Conservation (phyloP, 495 filamentous ascomycete genomes). For the Aspergillus sclerotioniger region DNA sequence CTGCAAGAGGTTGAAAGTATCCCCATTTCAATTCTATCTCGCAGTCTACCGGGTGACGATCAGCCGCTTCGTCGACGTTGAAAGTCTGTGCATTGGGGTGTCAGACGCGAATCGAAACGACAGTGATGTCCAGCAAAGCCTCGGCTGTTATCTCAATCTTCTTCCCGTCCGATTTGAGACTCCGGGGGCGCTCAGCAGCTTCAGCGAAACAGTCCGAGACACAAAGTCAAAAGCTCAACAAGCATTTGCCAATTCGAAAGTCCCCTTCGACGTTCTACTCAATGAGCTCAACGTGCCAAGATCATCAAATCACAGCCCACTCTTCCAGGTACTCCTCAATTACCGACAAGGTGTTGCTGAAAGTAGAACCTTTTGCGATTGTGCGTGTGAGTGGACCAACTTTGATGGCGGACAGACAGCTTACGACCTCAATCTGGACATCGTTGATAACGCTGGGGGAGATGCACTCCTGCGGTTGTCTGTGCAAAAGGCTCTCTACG, state of each 20-base stretch:
- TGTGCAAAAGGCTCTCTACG: neutral
- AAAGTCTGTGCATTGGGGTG: conserved; percentile 41
- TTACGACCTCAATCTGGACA: conserved; percentile 30
- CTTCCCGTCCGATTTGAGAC: conserved; percentile 39
- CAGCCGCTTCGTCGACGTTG: conserved; percentile 15
- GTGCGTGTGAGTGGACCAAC: conserved; percentile 12
- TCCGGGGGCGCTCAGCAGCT: neutral
- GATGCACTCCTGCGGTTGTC: neutral
- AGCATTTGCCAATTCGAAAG: conserved; percentile 23
- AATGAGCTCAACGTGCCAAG: conserved; percentile 25
- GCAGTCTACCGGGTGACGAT: conserved; percentile 25
- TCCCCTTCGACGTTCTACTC: conserved; percentile 41
- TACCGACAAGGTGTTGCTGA: conserved; percentile 22
- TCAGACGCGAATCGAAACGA: conserved; percentile 36
- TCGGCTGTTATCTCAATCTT: conserved; percentile 50
- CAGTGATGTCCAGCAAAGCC: conserved; percentile 14
- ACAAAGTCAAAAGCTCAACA: conserved; percentile 14
- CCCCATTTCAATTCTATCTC: conserved; percentile 35
- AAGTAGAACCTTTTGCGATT: conserved; percentile 16
- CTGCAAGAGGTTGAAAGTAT: conserved; percentile 3
- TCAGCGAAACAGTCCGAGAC: neutral
- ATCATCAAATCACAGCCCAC: conserved; percentile 22
- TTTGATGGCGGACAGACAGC: conserved; percentile 15
- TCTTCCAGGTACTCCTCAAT: conserved; percentile 37
- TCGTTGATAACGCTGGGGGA: conserved; percentile 14